Conservation (phyloP, 371 early-diverging fungal genomes). For the Phascolomyces articulosus region DNA sequence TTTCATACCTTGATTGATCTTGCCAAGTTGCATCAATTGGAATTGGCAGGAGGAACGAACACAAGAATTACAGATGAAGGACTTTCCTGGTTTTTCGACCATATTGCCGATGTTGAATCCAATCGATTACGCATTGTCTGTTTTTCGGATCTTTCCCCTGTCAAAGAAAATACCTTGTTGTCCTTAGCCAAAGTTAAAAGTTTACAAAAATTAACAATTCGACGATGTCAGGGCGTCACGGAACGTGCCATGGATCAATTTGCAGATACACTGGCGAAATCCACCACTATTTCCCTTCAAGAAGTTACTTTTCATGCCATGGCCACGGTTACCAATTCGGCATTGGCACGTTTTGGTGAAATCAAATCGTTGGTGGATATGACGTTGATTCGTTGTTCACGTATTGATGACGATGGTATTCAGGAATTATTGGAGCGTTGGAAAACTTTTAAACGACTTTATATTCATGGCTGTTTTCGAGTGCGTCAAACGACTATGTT, state of each 20-base stretch:
- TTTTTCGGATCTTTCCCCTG: not conserved
- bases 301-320: conserved; percentile 15
- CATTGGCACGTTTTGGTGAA: not conserved
- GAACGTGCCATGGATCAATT: conserved; percentile 2
- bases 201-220: not conserved
- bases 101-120: not conserved
- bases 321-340: not conserved
- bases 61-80: not conserved
- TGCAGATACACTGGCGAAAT: not conserved
- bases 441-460: conserved; percentile 3
- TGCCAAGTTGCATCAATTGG: not conserved
- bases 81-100: not conserved
- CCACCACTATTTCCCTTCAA: not conserved
- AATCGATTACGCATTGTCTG: not conserved
- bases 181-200: not conserved
- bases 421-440: not conserved
- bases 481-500: not conserved
- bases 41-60: not conserved
- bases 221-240: not conserved
- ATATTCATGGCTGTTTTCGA: conserved; percentile 1
- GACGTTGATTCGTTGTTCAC: not conserved
- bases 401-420: not conserved
- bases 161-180: not conserved
- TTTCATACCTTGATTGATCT: not conserved
- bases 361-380: not conserved